Evolutionary conservation across 1,139 yeast species (phyloP).

Genomic region (Pneumocystis carinii): DNA sequence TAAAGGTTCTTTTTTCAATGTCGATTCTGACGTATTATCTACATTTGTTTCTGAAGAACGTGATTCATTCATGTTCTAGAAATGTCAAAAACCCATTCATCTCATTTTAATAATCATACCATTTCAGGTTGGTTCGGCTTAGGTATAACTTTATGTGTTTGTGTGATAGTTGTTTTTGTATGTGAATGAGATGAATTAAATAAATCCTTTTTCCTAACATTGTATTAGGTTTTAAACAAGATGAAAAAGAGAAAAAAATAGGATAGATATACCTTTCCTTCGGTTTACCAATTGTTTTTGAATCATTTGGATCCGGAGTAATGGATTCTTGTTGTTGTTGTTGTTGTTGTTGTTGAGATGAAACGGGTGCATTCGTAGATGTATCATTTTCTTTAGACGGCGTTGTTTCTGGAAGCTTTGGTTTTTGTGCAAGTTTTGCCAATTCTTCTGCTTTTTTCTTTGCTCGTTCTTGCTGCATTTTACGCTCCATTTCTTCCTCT

Average conservation of each 20-base stretch:
- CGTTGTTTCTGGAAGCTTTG: background rate
- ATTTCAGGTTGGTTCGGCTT: background rate
- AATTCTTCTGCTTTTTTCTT: background rate
- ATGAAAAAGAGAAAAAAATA: background rate
- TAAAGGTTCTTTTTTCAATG: background rate
- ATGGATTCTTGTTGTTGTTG: too few species aligned
- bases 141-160: background rate
- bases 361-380: background rate
- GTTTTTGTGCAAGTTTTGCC: background rate
- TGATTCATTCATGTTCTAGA: background rate
- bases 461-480: constrained; percentile 1
- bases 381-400: background rate
- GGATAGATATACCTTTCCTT: background rate
- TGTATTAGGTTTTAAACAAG: background rate
- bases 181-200: background rate
- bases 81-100: background rate
- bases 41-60: background rate
- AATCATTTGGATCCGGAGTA: background rate
- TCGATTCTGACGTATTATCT: background rate
- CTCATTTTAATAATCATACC: background rate
- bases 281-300: background rate
- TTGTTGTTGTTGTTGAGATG: too few species aligned
- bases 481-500: background rate
- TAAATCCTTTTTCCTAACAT: background rate
- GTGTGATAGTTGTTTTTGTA: background rate